phyloP scores from a whole-genome alignment of 2,329 filamentous ascomycete genomes.

The Trichoderma pleuroti region DNA sequence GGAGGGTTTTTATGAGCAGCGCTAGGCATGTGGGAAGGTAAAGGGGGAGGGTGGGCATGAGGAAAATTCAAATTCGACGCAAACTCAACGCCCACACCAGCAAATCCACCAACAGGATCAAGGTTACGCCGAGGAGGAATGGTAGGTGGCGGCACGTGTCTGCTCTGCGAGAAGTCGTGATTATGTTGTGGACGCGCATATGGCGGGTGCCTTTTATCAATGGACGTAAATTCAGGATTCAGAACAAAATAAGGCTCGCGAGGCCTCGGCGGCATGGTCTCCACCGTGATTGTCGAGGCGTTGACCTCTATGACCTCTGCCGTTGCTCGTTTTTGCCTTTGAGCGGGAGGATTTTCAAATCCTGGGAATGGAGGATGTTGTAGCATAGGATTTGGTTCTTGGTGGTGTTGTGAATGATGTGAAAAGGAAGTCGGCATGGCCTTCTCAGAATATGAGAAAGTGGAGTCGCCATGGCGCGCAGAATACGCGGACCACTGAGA shows the following conservation, averaged over 20 bases:
- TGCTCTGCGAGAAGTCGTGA: background rate
- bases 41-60: background rate
- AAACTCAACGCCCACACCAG: background rate
- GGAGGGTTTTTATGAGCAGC: background rate
- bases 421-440: background rate
- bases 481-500: background rate
- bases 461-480: background rate
- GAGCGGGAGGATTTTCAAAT: background rate
- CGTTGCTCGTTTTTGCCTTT: background rate
- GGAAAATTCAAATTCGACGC: background rate
- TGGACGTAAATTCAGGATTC: background rate
- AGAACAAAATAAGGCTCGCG: conserved; percentile 9
- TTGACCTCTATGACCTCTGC: background rate
- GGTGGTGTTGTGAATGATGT: background rate
- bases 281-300: background rate
- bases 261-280: background rate
- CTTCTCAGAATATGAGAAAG: background rate
- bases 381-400: background rate
- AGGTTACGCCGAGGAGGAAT: background rate
- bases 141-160: background rate
- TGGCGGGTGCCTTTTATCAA: background rate
- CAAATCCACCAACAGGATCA: background rate
- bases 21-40: background rate
- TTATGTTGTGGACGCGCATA: background rate
- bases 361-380: background rate